A percentile compares a stretch with the other conserved stretches of the same genome.
Conservation (phyloP, 495 filamentous ascomycete species). For the Daldinia loculata region DNA sequence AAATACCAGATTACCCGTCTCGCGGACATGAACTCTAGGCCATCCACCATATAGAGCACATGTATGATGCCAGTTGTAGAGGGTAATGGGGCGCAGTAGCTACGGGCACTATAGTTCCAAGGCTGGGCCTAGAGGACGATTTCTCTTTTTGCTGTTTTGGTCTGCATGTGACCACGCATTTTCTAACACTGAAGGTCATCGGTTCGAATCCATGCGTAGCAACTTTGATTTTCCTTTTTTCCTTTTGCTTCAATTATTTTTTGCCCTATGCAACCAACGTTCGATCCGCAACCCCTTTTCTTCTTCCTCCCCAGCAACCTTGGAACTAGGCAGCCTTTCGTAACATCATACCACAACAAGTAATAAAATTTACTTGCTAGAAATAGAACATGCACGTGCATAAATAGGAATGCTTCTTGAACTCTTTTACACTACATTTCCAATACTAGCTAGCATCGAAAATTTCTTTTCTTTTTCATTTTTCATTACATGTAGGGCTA, state of each 20-base stretch:
- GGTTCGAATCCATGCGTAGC: not conserved
- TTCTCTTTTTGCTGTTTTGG: not conserved
- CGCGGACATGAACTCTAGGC: not conserved
- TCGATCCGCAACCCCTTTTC: no score
- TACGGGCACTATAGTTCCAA: constrained; percentile 1
- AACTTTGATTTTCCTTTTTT: not conserved
- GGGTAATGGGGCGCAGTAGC: not conserved
- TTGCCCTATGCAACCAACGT: not conserved
- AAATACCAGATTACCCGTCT: constrained; percentile 8
- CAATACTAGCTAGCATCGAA: no score
- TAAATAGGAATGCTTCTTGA: no score
- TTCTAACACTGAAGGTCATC: not conserved
- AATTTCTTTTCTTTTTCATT: no score
- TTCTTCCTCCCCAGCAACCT: no score
- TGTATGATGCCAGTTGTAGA: not conserved
- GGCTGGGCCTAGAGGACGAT: not conserved
- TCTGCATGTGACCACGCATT: not conserved
- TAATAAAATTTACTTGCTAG: no score
- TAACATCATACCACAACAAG: no score
- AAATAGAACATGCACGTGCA: no score
- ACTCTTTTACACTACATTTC: no score
- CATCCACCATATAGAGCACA: not conserved
- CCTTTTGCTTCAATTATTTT: not conserved
- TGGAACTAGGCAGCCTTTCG: no score
- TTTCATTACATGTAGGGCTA: no score